Conservation (phyloP, 2,329 filamentous ascomycete genomes). For the Chalara sp. region DNA sequence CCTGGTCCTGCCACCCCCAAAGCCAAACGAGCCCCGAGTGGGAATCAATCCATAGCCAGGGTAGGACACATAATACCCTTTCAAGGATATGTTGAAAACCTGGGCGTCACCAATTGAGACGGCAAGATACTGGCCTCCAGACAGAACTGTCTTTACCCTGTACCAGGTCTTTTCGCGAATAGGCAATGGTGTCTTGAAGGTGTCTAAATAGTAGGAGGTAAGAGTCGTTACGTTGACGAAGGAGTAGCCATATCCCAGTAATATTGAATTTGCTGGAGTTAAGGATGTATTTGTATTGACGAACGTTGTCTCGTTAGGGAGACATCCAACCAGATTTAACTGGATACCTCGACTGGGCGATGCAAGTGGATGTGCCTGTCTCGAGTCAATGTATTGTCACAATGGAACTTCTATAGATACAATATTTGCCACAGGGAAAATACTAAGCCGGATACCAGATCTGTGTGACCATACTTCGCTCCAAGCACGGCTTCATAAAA, state of each 20-base stretch:
- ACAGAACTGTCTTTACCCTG: slow-evolving; percentile 24
- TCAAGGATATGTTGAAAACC: slow-evolving; percentile 9
- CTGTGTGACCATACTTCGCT: too few species aligned
- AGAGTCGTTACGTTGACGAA: slow-evolving; percentile 32
- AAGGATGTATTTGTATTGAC: slow-evolving; percentile 30
- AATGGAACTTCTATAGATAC: too few species aligned
- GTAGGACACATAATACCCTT: slow-evolving; percentile 1
- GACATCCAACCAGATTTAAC: slow-evolving; percentile 22
- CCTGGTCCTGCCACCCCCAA: slow-evolving; percentile 36
- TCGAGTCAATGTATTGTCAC: neutral
- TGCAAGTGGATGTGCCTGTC: neutral
- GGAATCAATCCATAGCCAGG: slow-evolving; percentile 5
- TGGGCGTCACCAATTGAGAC: slow-evolving; percentile 23
- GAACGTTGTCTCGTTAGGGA: slow-evolving; percentile 20
- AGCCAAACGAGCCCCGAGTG: slow-evolving; percentile 31
- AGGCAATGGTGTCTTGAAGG: slow-evolving; percentile 20
- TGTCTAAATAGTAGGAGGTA: slow-evolving; percentile 18
- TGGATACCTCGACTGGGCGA: neutral
- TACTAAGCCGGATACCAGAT: too few species aligned
- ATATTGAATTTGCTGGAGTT: slow-evolving; percentile 28
- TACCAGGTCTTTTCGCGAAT: slow-evolving; percentile 33
- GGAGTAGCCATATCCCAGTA: slow-evolving; percentile 28
- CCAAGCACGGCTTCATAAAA: too few species aligned
- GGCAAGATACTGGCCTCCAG: slow-evolving; percentile 19
- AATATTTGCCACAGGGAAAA: too few species aligned